Evolutionary conservation across 495 filamentous ascomycete species (phyloP).

Genomic region (Tuber brumale): DNA sequence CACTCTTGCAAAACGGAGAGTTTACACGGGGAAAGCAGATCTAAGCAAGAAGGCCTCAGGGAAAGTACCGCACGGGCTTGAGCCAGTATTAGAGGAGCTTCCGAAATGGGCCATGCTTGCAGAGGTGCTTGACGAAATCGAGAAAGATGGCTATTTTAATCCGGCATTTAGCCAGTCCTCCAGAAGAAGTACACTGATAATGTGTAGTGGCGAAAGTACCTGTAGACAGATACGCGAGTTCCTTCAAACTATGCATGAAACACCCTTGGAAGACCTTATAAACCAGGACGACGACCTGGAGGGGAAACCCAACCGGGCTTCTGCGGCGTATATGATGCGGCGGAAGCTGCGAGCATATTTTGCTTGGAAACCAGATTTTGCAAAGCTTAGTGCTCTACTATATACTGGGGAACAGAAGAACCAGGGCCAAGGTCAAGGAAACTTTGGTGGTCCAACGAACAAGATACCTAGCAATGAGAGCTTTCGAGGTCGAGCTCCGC

Average conservation of each 20-base stretch:
- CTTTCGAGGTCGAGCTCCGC: constrained; percentile 58
- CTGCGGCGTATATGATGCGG: constrained; percentile 81
- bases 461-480: constrained; percentile 25
- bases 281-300: constrained; percentile 45
- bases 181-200: constrained; percentile 79
- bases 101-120: constrained; percentile 88
- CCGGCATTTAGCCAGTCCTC: constrained; percentile 70
- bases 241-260: constrained; percentile 82
- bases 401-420: constrained; percentile 75
- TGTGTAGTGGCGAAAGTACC: constrained; percentile 85
- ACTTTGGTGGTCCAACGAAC: constrained; percentile 47
- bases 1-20: constrained; percentile 77
- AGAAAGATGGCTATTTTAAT: constrained; percentile 81
- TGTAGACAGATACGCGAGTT: constrained; percentile 88
- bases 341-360: constrained; percentile 80
- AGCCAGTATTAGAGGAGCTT: constrained; percentile 85
- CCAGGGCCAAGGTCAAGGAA: constrained; percentile 50
- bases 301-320: constrained; percentile 49
- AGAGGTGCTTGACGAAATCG: constrained; percentile 86
- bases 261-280: constrained; percentile 45
- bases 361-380: constrained; percentile 83
- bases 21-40: constrained; percentile 63
- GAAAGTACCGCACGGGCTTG: constrained; percentile 59
- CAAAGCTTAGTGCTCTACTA: constrained; percentile 68
- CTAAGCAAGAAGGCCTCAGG: constrained; percentile 43